These are phyloP conservation scores for Fraxinus paxiana DNA, from an alignment of 305 asterid species.

Conservation along the genomic window DNA sequence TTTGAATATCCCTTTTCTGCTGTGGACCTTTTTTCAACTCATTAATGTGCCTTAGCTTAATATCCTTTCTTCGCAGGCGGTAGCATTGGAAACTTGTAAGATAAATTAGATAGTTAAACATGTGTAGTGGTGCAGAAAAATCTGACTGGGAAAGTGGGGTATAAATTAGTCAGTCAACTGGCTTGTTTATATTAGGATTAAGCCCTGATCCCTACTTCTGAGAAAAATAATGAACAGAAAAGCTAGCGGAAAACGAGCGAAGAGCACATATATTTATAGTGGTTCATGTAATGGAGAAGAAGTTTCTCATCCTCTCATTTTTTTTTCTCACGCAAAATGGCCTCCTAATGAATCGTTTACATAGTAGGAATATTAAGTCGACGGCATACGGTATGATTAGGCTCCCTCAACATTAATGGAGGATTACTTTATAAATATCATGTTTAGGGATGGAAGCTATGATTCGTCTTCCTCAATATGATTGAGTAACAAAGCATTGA, in stretches of 20 bases:
- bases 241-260: background rate
- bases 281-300: background rate
- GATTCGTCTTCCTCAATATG: background rate
- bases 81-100: background rate
- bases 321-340: background rate
- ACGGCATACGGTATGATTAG: background rate
- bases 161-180: background rate
- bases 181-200: background rate
- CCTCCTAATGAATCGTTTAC: background rate
- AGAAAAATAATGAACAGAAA: background rate
- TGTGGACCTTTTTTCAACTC: background rate
- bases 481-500: background rate
- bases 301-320: background rate
- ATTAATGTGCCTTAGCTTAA: background rate
- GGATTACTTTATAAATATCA: background rate
- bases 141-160: background rate
- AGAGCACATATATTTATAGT: background rate
- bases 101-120: background rate
- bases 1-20: background rate
- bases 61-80: background rate
- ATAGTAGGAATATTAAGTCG: background rate
- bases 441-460: background rate
- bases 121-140: background rate
- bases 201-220: background rate
- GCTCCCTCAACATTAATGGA: background rate